phyloP scores from a whole-genome alignment of 2,329 filamentous ascomycete species.

The Fusarium musae region DNA sequence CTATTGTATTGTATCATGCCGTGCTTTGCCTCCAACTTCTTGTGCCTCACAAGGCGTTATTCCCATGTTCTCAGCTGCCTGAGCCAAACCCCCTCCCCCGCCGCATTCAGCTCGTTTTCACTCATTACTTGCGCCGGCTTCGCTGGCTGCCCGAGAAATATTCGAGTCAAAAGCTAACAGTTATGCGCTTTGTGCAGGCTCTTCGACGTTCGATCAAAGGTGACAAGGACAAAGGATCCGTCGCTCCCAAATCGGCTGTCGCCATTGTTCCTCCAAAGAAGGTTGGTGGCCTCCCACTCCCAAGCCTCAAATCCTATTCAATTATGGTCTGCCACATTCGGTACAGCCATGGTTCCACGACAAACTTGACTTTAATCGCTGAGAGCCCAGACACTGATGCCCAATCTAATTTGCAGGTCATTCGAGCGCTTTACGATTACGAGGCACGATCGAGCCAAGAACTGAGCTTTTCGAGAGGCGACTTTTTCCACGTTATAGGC shows the following conservation, averaged over 20 bases:
- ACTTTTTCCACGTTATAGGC: conserved; percentile 98
- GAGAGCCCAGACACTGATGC: conserved; percentile 35
- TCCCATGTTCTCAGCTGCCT: conserved; percentile 10
- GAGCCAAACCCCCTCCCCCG: conserved; percentile 29
- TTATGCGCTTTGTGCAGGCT: conserved; percentile 67
- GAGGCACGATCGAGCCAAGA: conserved; percentile 80
- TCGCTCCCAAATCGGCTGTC: conserved; percentile 85
- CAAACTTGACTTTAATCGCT: conserved; percentile 14
- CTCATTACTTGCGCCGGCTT: conserved; percentile 24
- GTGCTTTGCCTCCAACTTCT: conserved; percentile 10
- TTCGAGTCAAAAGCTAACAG: conserved; percentile 52
- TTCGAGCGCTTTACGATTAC: conserved; percentile 96
- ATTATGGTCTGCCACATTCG: conserved; percentile 18
- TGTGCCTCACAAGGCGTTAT: conserved; percentile 15
- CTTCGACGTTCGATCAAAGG: conserved; percentile 91
- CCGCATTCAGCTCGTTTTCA: conserved; percentile 11
- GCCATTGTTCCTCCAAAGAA: conserved; percentile 94
- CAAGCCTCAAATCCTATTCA: conserved; percentile 21
- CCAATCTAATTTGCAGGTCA: conserved; percentile 71
- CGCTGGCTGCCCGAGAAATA: conserved; percentile 25
- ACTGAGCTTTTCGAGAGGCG: conserved; percentile 91
- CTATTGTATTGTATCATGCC: conserved; percentile 6
- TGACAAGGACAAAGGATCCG: conserved; percentile 82
- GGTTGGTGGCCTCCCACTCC: conserved; percentile 62
- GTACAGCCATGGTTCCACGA: conserved; percentile 28